These are phyloP conservation scores for Aspergillus sclerotialis DNA, from an alignment of 2,329 filamentous ascomycete genomes.

Conservation along the genomic window DNA sequence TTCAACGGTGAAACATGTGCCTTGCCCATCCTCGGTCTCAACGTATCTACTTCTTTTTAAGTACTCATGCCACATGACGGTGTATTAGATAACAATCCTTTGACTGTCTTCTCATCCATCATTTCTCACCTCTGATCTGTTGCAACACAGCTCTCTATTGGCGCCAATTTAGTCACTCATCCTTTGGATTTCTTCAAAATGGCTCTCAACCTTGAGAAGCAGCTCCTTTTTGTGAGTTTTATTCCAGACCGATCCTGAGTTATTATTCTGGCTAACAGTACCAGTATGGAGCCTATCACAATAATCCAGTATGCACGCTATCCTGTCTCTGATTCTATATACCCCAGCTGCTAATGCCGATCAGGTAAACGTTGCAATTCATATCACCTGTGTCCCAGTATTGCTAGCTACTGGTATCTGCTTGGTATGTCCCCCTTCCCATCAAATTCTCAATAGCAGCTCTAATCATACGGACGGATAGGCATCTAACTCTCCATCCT, in stretches of 20 bases:
- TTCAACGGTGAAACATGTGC: no score
- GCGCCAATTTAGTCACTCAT: no score
- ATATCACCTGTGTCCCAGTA: conserved; percentile 57
- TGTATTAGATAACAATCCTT: neutral
- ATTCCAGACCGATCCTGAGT: conserved; percentile 3
- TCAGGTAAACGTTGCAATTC: conserved; percentile 59
- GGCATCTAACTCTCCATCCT: conserved; percentile 50
- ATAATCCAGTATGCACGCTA: conserved; percentile 48
- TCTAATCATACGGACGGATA: no score
- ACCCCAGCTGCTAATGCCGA: conserved; percentile 11
- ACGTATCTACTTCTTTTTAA: no score
- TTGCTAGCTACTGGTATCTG: conserved; percentile 54
- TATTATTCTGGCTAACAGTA: conserved; percentile 8
- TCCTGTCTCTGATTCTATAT: conserved; percentile 10
- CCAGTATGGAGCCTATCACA: conserved; percentile 62
- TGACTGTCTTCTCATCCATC: neutral
- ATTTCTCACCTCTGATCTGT: neutral
- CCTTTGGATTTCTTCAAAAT: conserved; percentile 25
- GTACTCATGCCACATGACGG: neutral
- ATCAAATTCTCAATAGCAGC: no score
- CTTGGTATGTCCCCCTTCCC: conserved; percentile 45
- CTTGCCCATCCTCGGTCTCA: neutral
- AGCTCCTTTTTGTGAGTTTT: conserved; percentile 56
- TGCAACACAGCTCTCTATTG: no score
- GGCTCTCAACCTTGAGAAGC: conserved; percentile 58